phyloP scores from a whole-genome alignment of 352 stramenopile species.

The Phytophthora hibernalis region DNA sequence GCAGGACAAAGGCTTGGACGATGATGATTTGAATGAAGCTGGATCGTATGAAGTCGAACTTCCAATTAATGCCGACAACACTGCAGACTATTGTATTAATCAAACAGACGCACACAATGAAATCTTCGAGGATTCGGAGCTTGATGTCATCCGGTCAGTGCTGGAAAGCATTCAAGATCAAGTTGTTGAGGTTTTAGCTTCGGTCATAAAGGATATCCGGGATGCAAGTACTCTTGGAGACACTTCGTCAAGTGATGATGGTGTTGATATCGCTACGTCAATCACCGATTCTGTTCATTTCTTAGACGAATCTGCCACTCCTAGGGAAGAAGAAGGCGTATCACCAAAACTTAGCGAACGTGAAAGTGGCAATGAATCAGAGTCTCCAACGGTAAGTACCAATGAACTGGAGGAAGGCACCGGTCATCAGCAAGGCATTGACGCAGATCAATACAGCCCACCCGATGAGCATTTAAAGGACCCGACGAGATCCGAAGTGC shows the following conservation, averaged over 20 bases:
- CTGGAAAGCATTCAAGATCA: constrained; percentile 10
- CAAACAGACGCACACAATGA: neutral
- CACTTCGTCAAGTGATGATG: neutral
- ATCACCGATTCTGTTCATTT: neutral
- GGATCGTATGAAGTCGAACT: neutral
- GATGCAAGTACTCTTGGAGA: neutral
- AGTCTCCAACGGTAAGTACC: neutral
- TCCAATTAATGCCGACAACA: neutral
- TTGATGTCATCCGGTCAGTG: constrained; percentile 4
- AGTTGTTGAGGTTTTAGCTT: neutral
- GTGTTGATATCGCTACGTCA: neutral
- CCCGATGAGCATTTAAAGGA: neutral
- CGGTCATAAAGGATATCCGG: neutral
- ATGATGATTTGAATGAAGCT: neutral
- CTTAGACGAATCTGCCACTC: neutral
- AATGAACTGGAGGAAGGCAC: neutral
- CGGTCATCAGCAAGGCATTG: neutral
- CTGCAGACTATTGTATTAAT: neutral
- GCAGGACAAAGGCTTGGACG: neutral
- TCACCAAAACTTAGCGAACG: neutral
- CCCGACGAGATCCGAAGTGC: neutral
- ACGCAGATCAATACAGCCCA: neutral
- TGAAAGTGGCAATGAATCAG: neutral
- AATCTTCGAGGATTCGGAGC: neutral
- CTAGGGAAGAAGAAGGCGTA: neutral